Base-by-base conservation (phyloP, 371 early-diverging fungal genomes). In the Mucor circinelloides region DNA sequence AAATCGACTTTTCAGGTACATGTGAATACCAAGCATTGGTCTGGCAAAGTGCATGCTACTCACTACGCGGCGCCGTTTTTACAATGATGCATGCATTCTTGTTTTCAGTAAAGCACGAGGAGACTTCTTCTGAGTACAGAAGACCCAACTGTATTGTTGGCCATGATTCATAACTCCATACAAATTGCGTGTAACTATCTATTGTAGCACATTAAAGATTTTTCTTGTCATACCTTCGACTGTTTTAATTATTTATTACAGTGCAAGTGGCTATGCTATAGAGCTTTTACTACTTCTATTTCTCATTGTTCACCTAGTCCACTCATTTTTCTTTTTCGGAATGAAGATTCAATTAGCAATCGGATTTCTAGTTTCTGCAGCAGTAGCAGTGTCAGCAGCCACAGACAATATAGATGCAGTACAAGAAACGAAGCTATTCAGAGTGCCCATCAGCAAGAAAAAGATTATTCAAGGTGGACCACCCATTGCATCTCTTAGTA, bases 361-460 rank as follows among this genome's bases (percentile, higher is more conserved):
- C 8, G 36, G 31, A 7, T 58, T 58, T 58, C 21, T 58, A 17
- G 6, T 38, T 21, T 32, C 58, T 38, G 58, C 21, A 23, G 21
- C 25, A 23, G 58, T 23, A 58, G 17, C 31, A 31, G 12, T 36
- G 36, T 36, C 25, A 23, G 50, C 21, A 23, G 21, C 50, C 23
- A 34, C 34, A 34, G 27, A 15, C 28, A 17, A 17, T 28, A n/a
- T 15, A 54, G 55, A n/a, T 30, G n/a, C 31, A 31, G 31, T 23
- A 17, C 27, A 60, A 2, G 60, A 59, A 46, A 30, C 15, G 21
- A 31, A 25, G 5, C 10, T 67, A 1, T n/a, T 63, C 8, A 34
- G 63, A 27, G 38, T 63, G n/a, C 68, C 62, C 25, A 55, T 63
- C 27, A 68, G 31, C 13, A 62, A 32, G 13, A 68, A 30, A 17